Conservation (phyloP, 2,329 filamentous ascomycete genomes). For the Sphaerulina vaccinii region DNA sequence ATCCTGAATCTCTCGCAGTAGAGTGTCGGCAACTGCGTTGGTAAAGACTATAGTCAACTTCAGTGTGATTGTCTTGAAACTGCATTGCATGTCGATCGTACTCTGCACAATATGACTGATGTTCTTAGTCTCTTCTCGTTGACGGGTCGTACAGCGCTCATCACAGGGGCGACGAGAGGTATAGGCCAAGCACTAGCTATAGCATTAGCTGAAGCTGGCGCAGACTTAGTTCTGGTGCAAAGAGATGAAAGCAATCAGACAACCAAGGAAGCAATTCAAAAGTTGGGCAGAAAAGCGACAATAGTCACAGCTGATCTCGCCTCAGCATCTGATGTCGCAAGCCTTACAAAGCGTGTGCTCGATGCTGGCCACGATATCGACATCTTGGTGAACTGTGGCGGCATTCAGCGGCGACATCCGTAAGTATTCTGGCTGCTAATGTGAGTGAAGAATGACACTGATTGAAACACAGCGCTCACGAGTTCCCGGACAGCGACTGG, state of each 20-base stretch:
- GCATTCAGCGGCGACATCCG: constrained; percentile 77
- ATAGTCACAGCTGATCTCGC: constrained; percentile 71
- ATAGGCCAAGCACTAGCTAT: constrained; percentile 52
- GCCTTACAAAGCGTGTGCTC: constrained; percentile 61
- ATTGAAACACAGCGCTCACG: constrained; percentile 49
- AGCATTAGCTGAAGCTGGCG: constrained; percentile 50
- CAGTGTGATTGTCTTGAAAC: no score
- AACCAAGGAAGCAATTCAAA: constrained; percentile 62
- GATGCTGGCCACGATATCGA: constrained; percentile 63
- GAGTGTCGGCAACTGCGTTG: no score
- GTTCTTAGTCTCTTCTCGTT: constrained; percentile 48
- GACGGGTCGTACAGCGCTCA: constrained; percentile 48
- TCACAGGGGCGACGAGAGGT: constrained; percentile 51
- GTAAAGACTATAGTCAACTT: no score
- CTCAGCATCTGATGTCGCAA: constrained; percentile 56
- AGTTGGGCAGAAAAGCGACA: constrained; percentile 62
- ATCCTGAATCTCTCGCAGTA: no score
- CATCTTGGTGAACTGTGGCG: constrained; percentile 81
- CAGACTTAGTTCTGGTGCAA: constrained; percentile 54
- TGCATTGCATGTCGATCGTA: no score
- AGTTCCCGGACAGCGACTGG: constrained; percentile 76
- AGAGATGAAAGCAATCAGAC: constrained; percentile 53
- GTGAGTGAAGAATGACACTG: background rate
- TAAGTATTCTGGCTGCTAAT: background rate
- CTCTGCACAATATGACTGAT: constrained; percentile 30